Evolutionary conservation across 805 yeast genomes (phyloP).

Genomic region (Torulaspora franciscae): DNA sequence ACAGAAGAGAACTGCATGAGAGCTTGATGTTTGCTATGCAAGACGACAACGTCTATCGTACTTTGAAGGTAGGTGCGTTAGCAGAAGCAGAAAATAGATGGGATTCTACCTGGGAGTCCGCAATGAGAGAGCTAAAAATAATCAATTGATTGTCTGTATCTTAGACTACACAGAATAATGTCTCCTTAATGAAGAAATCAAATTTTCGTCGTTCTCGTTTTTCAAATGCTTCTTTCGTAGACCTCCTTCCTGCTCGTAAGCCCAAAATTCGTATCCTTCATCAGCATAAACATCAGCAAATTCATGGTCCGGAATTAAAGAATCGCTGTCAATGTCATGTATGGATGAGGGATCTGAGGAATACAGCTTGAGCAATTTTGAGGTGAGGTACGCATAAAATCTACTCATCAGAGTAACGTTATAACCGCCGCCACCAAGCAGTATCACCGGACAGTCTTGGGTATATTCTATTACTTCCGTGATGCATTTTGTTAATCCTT

Average conservation of each 20-base stretch:
- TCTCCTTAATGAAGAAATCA: slow-evolving; percentile 4
- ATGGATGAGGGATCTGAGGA: neutral
- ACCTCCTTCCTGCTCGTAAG: slow-evolving; percentile 35
- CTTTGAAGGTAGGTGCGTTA: slow-evolving; percentile 63
- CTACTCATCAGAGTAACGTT: slow-evolving; percentile 57
- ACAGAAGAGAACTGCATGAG: slow-evolving; percentile 43
- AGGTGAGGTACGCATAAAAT: slow-evolving; percentile 45
- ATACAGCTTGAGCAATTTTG: slow-evolving; percentile 17
- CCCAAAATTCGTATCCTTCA: slow-evolving; percentile 50
- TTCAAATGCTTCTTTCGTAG: slow-evolving; percentile 29
- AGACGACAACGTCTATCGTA: slow-evolving; percentile 34
- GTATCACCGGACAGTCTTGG: slow-evolving; percentile 23
- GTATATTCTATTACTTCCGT: slow-evolving; percentile 21
- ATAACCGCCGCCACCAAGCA: slow-evolving; percentile 79
- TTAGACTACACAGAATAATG: slow-evolving; percentile 5
- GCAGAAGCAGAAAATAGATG: slow-evolving; percentile 65
- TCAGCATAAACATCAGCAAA: slow-evolving; percentile 40
- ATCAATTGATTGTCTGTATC: slow-evolving; percentile 9
- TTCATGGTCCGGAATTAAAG: slow-evolving; percentile 50
- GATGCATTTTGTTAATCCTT: slow-evolving; percentile 43
- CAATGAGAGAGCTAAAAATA: slow-evolving; percentile 26
- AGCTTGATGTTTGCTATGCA: slow-evolving; percentile 37
- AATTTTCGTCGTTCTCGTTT: slow-evolving; percentile 28
- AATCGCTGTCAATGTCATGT: slow-evolving; percentile 35
- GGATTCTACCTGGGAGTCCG: slow-evolving; percentile 66